Evolutionary conservation across 768 basidiomycete genomes (phyloP), one percentile per base, ranked within the genome.

Genomic region (Tulasnella sp.): DNA sequence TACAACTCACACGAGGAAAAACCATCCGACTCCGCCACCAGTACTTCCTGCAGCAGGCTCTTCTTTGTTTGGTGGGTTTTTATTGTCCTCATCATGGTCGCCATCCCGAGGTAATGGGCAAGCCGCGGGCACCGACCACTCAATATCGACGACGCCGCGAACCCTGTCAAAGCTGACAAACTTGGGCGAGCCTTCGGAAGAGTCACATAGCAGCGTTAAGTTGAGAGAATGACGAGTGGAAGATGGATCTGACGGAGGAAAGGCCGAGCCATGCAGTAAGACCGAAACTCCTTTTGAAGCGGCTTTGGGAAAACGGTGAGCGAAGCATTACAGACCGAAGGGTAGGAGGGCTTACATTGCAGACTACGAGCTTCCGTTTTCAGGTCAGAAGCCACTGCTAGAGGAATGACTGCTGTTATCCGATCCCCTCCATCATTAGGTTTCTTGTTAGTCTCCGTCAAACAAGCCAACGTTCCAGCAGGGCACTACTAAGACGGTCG

Each of bases 1-100:
- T 16, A 66, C 39, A 14, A 79, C 91, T 79, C 79, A 91, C 92
- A 93, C 82, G 36, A 93, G 82, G 83, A 95, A 91, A 82, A 95
- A 94, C 85, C 90, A 94, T 3, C 91, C 90, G n/a, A 95, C 81
- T 29, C 89, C 91, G 79, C 88, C 91, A 3, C 89, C 90, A 32
- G 86, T 84, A 0, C 74, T 65, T 75, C 77, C 75, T 32, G 29
- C 72, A 26, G 77, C 74, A 62, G 72, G 71, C 9, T 72, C 75
- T 42, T 75, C 76, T 42, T 79, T 68, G 77, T 59, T 41, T 19
- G 7, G 52, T 39, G 26, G 73, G 39, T 29, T 69, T 62, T n/a
- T n/a, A 69, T 68, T 32, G 12, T 41, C 36, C 29, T 41, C n/a
- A 5, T 74, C 42, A 29, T 74, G 62, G 5, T 70, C 75, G 17